Percentiles rank a stretch among this genome's conserved stretches.
phyloP scores from a whole-genome alignment of 2,329 filamentous ascomycete genomes.

The Aspergillus udagawae region DNA sequence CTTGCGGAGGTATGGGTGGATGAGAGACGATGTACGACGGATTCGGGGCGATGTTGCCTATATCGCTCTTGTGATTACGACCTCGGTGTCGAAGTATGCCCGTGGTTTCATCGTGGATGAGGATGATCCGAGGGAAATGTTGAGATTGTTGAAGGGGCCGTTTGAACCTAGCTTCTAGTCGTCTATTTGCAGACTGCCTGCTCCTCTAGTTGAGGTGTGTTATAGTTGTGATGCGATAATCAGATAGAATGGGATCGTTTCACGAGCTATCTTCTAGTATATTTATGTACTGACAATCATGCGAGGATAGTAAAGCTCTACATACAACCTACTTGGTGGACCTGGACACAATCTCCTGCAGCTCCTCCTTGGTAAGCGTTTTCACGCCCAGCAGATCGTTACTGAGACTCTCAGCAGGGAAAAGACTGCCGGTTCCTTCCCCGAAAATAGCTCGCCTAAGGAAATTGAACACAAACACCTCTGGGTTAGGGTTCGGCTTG shows the following conservation, averaged over 20 bases:
- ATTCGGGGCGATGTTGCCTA: background rate
- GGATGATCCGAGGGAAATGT: background rate
- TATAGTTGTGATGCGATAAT: background rate
- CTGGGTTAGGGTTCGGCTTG: conserved; percentile 12
- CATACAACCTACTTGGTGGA: too few species aligned
- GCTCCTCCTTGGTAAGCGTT: conserved; percentile 29
- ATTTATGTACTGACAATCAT: too few species aligned
- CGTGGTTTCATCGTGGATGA: background rate
- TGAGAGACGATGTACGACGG: background rate
- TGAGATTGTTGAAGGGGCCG: background rate
- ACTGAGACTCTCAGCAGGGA: conserved; percentile 23
- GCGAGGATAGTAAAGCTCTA: too few species aligned
- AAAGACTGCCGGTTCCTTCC: conserved; percentile 27
- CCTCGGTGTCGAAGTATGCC: background rate
- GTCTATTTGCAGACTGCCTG: background rate
- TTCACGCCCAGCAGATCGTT: conserved; percentile 40
- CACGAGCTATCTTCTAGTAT: too few species aligned
- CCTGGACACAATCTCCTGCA: conserved; percentile 23
- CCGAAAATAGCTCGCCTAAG: conserved; percentile 30
- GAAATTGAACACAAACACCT: conserved; percentile 23
- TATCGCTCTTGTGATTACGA: background rate
- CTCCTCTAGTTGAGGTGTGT: background rate
- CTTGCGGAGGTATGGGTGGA: background rate
- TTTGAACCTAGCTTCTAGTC: background rate
- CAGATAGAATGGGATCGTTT: too few species aligned